Evolutionary conservation across 495 filamentous ascomycete genomes (phyloP).

Genomic region (Tuber borchii): DNA sequence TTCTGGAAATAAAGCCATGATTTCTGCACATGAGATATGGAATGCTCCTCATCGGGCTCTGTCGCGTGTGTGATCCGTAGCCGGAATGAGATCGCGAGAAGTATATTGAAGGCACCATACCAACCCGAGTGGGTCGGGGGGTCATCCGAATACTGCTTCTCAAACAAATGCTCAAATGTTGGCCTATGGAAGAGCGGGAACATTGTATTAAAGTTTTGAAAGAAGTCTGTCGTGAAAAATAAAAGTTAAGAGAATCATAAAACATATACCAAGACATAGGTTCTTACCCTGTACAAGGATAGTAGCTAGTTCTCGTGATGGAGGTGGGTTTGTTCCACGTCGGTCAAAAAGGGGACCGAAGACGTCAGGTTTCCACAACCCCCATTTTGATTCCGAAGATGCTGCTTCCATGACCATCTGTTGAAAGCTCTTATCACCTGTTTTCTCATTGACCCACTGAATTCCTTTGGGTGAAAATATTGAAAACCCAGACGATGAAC

Average conservation of each 20-base stretch:
- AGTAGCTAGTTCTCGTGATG: conserved; percentile 69
- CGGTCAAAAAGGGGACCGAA: conserved; percentile 88
- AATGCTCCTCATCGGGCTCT: conserved; percentile 70
- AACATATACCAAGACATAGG: conserved; percentile 6
- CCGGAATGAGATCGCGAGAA: conserved; percentile 82
- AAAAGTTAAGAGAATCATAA: conserved; percentile 22
- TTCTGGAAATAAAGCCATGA: conserved; percentile 96
- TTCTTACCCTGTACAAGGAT: conserved; percentile 61
- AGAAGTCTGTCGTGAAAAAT: conserved; percentile 57
- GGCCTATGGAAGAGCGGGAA: conserved; percentile 96
- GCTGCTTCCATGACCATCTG: conserved; percentile 82
- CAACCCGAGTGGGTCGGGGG: conserved; percentile 95
- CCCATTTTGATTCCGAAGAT: conserved; percentile 63
- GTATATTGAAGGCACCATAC: conserved; percentile 97
- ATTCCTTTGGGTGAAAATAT: conserved; percentile 98
- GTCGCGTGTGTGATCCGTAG: conserved; percentile 93
- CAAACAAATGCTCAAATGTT: conserved; percentile 93
- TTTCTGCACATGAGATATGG: conserved; percentile 52
- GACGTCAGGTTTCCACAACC: conserved; percentile 91
- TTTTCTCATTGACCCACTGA: conserved; percentile 98
- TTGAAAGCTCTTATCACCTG: conserved; percentile 87
- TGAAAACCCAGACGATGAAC: conserved; percentile 94
- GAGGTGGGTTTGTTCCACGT: conserved; percentile 73
- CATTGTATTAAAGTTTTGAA: conserved; percentile 98
- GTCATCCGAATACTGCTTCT: conserved; percentile 81